phyloP scores from a whole-genome alignment of 2,329 filamentous ascomycete species.

The Calonectria naviculata region DNA sequence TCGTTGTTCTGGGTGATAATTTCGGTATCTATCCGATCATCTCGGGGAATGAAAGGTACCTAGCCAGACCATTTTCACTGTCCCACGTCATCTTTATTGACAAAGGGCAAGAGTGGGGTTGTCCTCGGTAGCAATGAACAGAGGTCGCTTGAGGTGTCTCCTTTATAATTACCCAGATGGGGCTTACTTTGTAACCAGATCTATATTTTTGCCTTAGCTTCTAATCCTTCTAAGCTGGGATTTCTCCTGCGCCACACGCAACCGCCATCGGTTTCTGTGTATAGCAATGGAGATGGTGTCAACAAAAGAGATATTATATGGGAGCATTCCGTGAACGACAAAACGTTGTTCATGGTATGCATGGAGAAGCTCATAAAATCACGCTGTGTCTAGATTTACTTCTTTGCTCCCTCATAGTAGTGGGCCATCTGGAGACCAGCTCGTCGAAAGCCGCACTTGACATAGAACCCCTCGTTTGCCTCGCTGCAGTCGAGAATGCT shows the following conservation, averaged over 20 bases:
- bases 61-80: not conserved
- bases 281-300: slow-evolving; percentile 26
- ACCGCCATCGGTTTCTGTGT: slow-evolving; percentile 38
- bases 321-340: not conserved
- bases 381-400: slow-evolving; percentile 52
- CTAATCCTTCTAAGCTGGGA: slow-evolving; percentile 36
- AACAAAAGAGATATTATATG: slow-evolving; percentile 23
- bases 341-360: not conserved
- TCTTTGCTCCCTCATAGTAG: slow-evolving; percentile 84
- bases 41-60: not conserved
- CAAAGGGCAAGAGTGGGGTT: not conserved
- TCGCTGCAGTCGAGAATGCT: slow-evolving; percentile 97
- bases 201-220: slow-evolving; percentile 33
- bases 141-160: not conserved
- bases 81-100: slow-evolving; percentile 5
- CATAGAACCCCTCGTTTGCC: slow-evolving; percentile 95
- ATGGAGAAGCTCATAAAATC: slow-evolving; percentile 6
- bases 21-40: not conserved
- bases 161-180: not conserved
- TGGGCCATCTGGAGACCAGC: slow-evolving; percentile 97
- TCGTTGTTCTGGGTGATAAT: not conserved
- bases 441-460: slow-evolving; percentile 95
- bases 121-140: not conserved
- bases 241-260: slow-evolving; percentile 43
- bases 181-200: slow-evolving; percentile 6